These are phyloP conservation scores for Aspergillus saccharolyticus DNA, from an alignment of 495 filamentous ascomycete genomes.

Conservation along the genomic window DNA sequence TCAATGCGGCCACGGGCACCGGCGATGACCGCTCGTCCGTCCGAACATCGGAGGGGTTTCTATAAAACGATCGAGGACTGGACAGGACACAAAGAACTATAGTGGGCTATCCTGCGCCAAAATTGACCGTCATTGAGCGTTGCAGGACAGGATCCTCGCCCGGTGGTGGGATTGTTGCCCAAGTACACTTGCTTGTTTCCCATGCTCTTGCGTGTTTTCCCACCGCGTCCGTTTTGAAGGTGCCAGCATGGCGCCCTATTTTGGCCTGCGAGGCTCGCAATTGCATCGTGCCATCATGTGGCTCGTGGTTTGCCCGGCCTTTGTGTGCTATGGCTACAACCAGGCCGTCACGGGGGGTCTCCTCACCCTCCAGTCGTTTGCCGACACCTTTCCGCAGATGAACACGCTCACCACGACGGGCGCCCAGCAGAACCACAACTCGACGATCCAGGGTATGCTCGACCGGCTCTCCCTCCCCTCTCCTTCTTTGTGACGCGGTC, in stretches of 20 bases:
- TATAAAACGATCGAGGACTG: constrained; percentile 2
- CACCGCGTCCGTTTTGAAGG: neutral
- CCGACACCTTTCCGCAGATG: constrained; percentile 46
- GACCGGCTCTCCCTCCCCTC: neutral
- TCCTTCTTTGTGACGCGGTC: neutral
- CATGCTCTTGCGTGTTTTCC: neutral
- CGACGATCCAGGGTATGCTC: constrained; percentile 36
- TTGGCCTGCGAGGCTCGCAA: constrained; percentile 33
- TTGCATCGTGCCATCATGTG: constrained; percentile 32
- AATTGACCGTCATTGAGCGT: neutral
- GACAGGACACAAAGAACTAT: neutral
- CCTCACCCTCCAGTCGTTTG: constrained; percentile 37
- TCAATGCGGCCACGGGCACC: constrained; percentile 9
- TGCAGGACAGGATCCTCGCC: neutral
- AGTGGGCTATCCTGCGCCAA: neutral
- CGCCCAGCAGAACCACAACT: constrained; percentile 26
- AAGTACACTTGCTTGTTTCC: no score
- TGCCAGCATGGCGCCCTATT: constrained; percentile 31
- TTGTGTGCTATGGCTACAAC: constrained; percentile 50
- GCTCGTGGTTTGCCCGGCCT: constrained; percentile 42
- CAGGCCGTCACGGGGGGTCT: constrained; percentile 43
- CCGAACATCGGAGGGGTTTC: neutral
- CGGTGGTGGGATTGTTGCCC: neutral
- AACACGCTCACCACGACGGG: constrained; percentile 44
- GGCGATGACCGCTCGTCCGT: constrained; percentile 9